Percentiles rank a stretch among this genome's conserved stretches.
Conservation (phyloP, 2,329 filamentous ascomycete genomes). For the Lithohypha guttulata region DNA sequence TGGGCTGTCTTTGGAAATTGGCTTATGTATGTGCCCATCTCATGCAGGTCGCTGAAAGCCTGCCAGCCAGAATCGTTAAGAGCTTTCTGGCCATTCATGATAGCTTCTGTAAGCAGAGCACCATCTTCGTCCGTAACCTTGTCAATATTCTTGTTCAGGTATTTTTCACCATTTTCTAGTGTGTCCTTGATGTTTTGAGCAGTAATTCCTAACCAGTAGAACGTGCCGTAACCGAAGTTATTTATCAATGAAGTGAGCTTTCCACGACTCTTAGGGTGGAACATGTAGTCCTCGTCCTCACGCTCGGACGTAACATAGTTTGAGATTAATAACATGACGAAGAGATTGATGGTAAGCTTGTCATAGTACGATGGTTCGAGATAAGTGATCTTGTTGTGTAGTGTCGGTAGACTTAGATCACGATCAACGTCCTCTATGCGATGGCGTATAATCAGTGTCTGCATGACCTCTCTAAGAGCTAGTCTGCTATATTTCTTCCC, state of each 20-base stretch:
- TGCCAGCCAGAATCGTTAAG: constrained; percentile 52
- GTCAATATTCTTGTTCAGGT: constrained; percentile 53
- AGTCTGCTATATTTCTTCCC: constrained; percentile 27
- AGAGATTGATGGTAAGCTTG: constrained; percentile 70
- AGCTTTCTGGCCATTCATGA: constrained; percentile 53
- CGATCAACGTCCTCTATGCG: constrained; percentile 56
- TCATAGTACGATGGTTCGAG: constrained; percentile 79
- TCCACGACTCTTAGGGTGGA: constrained; percentile 63
- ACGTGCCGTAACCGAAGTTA: constrained; percentile 73
- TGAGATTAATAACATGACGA: constrained; percentile 70
- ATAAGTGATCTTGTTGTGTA: constrained; percentile 60
- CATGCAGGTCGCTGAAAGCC: constrained; percentile 58
- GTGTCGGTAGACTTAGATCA: constrained; percentile 55
- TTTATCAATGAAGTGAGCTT: constrained; percentile 57
- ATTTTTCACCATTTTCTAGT: constrained; percentile 55
- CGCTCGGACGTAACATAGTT: constrained; percentile 85
- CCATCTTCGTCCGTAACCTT: constrained; percentile 52
- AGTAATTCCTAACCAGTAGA: constrained; percentile 70
- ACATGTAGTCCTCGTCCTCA: constrained; percentile 76
- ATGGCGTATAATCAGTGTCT: constrained; percentile 73
- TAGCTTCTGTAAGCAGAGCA: constrained; percentile 49
- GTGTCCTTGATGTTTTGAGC: constrained; percentile 50
- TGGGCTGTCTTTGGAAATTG: constrained; percentile 54
- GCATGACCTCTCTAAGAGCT: constrained; percentile 55
- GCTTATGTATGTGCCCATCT: constrained; percentile 63